phyloP scores from a whole-genome alignment of 2,329 filamentous ascomycete species.

The Penicillium sp. region DNA sequence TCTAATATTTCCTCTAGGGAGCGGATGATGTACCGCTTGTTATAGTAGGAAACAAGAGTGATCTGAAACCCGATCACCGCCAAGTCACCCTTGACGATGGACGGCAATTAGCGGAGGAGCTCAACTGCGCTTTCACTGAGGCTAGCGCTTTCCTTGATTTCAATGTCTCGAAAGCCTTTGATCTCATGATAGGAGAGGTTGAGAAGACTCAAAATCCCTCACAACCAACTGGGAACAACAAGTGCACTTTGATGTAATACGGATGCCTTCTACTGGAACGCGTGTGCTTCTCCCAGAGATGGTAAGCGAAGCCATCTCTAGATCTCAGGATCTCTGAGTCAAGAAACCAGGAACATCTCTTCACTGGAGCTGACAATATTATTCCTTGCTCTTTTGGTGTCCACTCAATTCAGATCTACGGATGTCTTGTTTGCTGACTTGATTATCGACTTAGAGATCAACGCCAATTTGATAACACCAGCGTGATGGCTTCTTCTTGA shows the following conservation, averaged over 20 bases:
- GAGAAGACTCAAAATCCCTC: constrained; percentile 90
- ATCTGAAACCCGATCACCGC: constrained; percentile 86
- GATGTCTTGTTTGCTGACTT: constrained; percentile 3
- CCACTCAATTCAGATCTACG: constrained; percentile 3
- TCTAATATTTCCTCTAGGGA: constrained; percentile 56
- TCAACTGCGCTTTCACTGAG: constrained; percentile 92
- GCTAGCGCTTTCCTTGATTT: constrained; percentile 91
- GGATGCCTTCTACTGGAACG: neutral
- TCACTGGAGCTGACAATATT: neutral
- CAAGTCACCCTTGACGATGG: constrained; percentile 86
- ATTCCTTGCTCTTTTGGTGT: neutral
- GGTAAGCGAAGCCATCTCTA: constrained; percentile 4
- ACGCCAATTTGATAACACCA: neutral
- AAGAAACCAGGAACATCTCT: neutral
- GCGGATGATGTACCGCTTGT: constrained; percentile 90
- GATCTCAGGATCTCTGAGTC: neutral
- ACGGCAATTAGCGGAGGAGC: constrained; percentile 77
- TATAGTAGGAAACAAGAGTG: constrained; percentile 95
- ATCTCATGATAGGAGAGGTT: constrained; percentile 89
- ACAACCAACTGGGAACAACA: constrained; percentile 74
- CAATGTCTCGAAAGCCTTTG: constrained; percentile 89
- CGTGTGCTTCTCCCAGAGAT: neutral
- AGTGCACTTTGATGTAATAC: constrained; percentile 80
- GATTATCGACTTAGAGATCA: neutral
- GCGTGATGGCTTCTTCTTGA: neutral